These are phyloP conservation scores for Geotrichum phurueaensis DNA, from an alignment of 1,139 yeast genomes.

Conservation along the genomic window DNA sequence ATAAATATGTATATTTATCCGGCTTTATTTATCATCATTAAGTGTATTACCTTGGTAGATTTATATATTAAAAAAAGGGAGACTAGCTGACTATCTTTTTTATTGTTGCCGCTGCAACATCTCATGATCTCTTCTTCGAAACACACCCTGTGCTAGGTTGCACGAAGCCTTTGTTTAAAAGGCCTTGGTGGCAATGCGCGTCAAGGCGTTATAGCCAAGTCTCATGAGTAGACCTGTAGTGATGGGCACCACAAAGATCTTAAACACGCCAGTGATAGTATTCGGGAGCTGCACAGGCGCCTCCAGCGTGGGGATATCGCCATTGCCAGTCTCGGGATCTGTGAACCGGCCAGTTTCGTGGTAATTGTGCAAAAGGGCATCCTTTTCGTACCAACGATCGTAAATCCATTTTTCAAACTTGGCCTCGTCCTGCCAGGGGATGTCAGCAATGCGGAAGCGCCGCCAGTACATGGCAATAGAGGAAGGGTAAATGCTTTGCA, in stretches of 20 bases:
- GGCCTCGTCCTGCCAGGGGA: conserved; percentile 53
- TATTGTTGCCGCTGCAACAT: too few species aligned
- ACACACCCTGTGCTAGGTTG: too few species aligned
- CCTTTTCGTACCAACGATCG: conserved; percentile 75
- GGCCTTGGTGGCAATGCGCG: background rate
- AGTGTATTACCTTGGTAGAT: background rate
- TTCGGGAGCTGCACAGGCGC: conserved; percentile 11
- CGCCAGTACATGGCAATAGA: conserved; percentile 59
- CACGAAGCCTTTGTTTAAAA: background rate
- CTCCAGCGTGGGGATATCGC: background rate
- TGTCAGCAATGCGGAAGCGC: conserved; percentile 51
- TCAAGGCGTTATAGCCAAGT: conserved; percentile 7
- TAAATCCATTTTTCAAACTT: conserved; percentile 73
- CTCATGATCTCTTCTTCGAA: too few species aligned
- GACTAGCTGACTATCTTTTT: background rate
- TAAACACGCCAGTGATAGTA: conserved; percentile 6
- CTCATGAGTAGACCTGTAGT: conserved; percentile 9
- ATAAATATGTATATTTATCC: too few species aligned
- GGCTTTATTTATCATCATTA: background rate
- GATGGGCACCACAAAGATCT: conserved; percentile 13
- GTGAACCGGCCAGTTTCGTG: conserved; percentile 54
- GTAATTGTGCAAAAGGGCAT: conserved; percentile 54
- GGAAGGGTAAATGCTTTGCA: conserved; percentile 67
- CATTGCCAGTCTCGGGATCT: conserved; percentile 17
- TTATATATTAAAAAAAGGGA: background rate